Percentiles rank a stretch among this genome's conserved stretches.
Conservation (phyloP, 352 stramenopile species). For the Phytophthora podocarpi region DNA sequence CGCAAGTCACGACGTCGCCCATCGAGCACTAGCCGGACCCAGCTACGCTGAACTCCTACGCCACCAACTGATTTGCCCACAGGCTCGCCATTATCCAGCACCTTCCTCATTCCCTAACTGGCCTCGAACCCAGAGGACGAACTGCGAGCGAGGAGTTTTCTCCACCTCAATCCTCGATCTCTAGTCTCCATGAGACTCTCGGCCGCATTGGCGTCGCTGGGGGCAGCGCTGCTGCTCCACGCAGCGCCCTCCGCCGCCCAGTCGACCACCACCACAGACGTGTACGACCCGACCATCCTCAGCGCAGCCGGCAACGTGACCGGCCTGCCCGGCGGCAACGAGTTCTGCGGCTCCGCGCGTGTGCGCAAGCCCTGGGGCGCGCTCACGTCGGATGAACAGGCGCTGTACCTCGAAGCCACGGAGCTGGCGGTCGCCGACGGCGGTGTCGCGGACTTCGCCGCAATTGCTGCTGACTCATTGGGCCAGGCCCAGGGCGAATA, state of each 20-base stretch:
- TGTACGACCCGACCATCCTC: constrained; percentile 40
- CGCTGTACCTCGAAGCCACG: constrained; percentile 63
- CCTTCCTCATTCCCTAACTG: constrained; percentile 40
- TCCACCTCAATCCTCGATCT: constrained; percentile 4
- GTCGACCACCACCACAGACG: constrained; percentile 32
- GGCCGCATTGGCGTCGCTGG: constrained; percentile 1
- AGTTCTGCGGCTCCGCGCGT: constrained; percentile 40
- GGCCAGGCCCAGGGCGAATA: constrained; percentile 54
- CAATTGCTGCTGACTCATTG: constrained; percentile 52
- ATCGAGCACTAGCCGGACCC: neutral
- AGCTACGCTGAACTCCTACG: constrained; percentile 1
- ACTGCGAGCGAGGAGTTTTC: neutral
- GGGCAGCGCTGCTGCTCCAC: constrained; percentile 11
- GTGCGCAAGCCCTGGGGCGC: constrained; percentile 62
- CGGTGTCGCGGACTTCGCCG: constrained; percentile 52
- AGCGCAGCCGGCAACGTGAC: constrained; percentile 47
- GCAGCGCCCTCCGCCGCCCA: constrained; percentile 11
- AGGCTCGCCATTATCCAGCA: neutral
- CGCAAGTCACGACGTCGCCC: neutral
- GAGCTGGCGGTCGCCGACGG: constrained; percentile 45
- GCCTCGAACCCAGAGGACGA: constrained; percentile 17
- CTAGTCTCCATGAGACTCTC: constrained; percentile 26
- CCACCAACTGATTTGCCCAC: constrained; percentile 17
- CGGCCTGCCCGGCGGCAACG: constrained; percentile 58
- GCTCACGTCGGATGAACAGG: constrained; percentile 48